These are phyloP conservation scores for Moesziomyces sp. DNA, from an alignment of 1,284 basidiomycete genomes.

Conservation along the genomic window DNA sequence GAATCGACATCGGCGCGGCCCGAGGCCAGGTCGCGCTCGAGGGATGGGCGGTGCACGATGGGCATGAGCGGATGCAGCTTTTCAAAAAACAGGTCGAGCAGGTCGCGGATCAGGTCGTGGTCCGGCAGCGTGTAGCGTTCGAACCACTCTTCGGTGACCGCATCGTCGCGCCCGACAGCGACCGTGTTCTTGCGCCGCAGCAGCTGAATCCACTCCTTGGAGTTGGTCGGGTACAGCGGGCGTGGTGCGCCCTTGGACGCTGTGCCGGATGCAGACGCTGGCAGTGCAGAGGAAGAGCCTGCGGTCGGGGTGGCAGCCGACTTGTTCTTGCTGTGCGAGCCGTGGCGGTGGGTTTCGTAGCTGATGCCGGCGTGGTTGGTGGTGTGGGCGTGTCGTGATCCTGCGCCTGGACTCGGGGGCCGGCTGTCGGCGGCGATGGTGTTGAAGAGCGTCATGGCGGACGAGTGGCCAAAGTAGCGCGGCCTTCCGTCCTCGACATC, in stretches of 20 bases:
- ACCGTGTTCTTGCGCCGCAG: constrained; percentile 57
- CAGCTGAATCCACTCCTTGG: constrained; percentile 57
- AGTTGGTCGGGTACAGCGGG: constrained; percentile 55
- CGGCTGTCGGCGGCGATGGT: constrained; percentile 47
- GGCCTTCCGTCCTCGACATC: constrained; percentile 61
- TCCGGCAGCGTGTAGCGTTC: constrained; percentile 53
- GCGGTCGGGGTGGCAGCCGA: background rate
- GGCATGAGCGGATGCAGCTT: constrained; percentile 59
- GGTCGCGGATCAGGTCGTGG: constrained; percentile 41
- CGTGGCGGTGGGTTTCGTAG: constrained; percentile 41
- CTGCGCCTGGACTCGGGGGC: constrained; percentile 43
- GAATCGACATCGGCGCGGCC: constrained; percentile 55
- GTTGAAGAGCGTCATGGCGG: constrained; percentile 48
- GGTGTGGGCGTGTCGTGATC: constrained; percentile 14
- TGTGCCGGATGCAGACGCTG: constrained; percentile 1
- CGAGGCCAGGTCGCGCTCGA: constrained; percentile 47
- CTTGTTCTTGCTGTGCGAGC: constrained; percentile 4
- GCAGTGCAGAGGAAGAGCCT: background rate
- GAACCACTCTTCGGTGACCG: constrained; percentile 54
- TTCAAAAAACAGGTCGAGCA: constrained; percentile 53
- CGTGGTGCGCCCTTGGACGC: constrained; percentile 4
- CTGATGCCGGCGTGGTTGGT: constrained; percentile 38
- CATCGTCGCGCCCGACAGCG: constrained; percentile 59
- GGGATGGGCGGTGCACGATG: constrained; percentile 53
- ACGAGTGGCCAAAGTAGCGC: constrained; percentile 57